These are phyloP conservation scores for Lanzia echinophila DNA, from an alignment of 2,329 filamentous ascomycete species.

Conservation along the genomic window DNA sequence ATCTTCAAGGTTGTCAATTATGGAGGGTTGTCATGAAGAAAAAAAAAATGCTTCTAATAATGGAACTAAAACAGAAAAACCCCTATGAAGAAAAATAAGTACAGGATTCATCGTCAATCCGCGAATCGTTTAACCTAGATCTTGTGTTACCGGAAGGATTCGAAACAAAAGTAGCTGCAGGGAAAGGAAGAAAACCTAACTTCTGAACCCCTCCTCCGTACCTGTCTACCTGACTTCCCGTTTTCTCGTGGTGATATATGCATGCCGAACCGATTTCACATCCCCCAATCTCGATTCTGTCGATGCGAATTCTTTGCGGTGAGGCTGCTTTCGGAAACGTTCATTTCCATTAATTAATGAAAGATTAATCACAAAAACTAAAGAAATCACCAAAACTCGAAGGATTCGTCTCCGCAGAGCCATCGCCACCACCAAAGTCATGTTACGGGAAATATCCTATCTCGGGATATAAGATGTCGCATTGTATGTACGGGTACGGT, in stretches of 20 bases:
- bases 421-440: background rate
- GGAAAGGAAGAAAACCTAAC: background rate
- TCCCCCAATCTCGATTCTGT: too few relatives aligned
- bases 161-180: background rate
- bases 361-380: too few relatives aligned
- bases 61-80: background rate
- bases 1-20: background rate
- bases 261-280: background rate
- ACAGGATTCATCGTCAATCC: background rate
- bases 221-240: background rate
- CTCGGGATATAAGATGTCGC: too few relatives aligned
- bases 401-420: background rate
- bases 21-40: too few relatives aligned
- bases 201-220: background rate
- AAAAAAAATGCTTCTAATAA: background rate
- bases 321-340: conserved; percentile 3
- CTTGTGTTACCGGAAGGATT: background rate
- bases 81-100: background rate
- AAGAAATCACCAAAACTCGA: background rate
- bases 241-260: background rate
- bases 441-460: background rate
- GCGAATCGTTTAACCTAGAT: background rate
- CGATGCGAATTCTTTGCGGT: background rate
- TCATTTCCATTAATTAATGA: background rate
- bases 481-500: too few relatives aligned